Percentiles rank a stretch among this genome's conserved stretches.
Evolutionary conservation across 2,329 filamentous ascomycete genomes (phyloP).

Genomic region (Pestalotiopsis sp.): DNA sequence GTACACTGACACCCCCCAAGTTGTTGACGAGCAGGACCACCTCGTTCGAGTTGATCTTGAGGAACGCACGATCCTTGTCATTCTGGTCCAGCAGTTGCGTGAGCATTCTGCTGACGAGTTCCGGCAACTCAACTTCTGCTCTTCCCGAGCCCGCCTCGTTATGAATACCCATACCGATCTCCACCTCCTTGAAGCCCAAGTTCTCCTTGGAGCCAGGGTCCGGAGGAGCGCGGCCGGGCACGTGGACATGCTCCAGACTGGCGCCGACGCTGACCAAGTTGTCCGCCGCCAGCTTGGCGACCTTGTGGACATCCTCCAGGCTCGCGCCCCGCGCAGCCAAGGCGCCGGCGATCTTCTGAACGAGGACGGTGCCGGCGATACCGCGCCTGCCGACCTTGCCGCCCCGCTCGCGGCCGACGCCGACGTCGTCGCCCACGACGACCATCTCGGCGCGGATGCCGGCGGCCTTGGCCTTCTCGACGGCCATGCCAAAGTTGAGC

Average conservation of each 20-base stretch:
- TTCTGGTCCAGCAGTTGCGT: constrained; percentile 66
- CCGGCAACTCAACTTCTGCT: constrained; percentile 53
- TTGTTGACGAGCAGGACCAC: constrained; percentile 76
- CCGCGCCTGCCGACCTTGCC: constrained; percentile 93
- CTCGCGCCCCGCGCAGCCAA: constrained; percentile 71
- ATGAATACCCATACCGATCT: constrained; percentile 79
- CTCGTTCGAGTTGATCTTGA: constrained; percentile 64
- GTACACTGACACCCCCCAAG: constrained; percentile 71
- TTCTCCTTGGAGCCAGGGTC: constrained; percentile 55
- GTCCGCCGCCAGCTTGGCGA: constrained; percentile 71
- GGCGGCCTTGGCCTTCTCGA: constrained; percentile 85
- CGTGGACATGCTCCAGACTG: constrained; percentile 88
- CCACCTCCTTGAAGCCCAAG: constrained; percentile 60
- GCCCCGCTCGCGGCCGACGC: constrained; percentile 77
- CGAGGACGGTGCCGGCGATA: constrained; percentile 87
- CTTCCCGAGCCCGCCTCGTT: constrained; percentile 66
- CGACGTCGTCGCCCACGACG: constrained; percentile 89
- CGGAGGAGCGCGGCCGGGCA: constrained; percentile 71
- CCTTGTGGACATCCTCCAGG: constrained; percentile 71
- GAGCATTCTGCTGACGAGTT: constrained; percentile 68
- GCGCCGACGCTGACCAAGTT: constrained; percentile 87
- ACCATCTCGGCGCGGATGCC: constrained; percentile 85
- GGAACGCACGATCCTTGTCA: constrained; percentile 73
- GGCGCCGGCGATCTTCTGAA: constrained; percentile 89
- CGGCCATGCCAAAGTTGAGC: constrained; percentile 90